These are phyloP conservation scores for Colletotrichum godetiae DNA, from an alignment of 2,329 filamentous ascomycete genomes.

Conservation along the genomic window DNA sequence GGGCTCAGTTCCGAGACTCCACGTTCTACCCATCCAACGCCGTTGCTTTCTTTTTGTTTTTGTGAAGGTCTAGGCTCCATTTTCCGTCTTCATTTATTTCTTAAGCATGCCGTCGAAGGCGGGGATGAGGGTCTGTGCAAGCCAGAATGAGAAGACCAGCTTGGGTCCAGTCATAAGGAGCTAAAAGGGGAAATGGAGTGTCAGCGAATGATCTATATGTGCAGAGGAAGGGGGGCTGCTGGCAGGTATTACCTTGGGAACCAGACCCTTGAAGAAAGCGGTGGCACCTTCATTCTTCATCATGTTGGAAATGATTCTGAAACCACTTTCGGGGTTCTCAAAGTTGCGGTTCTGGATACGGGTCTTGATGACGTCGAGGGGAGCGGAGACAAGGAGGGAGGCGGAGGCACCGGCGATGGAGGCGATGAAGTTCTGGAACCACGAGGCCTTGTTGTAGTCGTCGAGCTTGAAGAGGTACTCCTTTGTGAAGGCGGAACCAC, in stretches of 20 bases:
- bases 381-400: slow-evolving; percentile 95
- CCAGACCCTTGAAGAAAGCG: slow-evolving; percentile 97
- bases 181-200: slow-evolving; percentile 50
- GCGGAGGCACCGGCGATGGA: slow-evolving; percentile 95
- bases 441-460: slow-evolving; percentile 95
- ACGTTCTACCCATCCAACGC: slow-evolving; percentile 39
- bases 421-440: slow-evolving; percentile 97
- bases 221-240: not conserved
- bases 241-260: slow-evolving; percentile 77
- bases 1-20: slow-evolving; percentile 23
- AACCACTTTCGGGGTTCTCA: slow-evolving; percentile 94
- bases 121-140: slow-evolving; percentile 97
- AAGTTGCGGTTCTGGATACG: slow-evolving; percentile 99
- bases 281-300: slow-evolving; percentile 85
- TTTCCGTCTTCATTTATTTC: slow-evolving; percentile 39
- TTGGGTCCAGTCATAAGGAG: slow-evolving; percentile 99
- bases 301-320: slow-evolving; percentile 94
- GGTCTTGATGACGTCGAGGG: slow-evolving; percentile 97
- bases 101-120: slow-evolving; percentile 74
- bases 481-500: slow-evolving; percentile 96
- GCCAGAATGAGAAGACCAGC: slow-evolving; percentile 99
- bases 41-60: not conserved
- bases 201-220: not conserved
- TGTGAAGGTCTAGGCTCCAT: slow-evolving; percentile 9
- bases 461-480: slow-evolving; percentile 90